phyloP scores from a whole-genome alignment of 2,329 filamentous ascomycete genomes.

The Fusarium paranaense region DNA sequence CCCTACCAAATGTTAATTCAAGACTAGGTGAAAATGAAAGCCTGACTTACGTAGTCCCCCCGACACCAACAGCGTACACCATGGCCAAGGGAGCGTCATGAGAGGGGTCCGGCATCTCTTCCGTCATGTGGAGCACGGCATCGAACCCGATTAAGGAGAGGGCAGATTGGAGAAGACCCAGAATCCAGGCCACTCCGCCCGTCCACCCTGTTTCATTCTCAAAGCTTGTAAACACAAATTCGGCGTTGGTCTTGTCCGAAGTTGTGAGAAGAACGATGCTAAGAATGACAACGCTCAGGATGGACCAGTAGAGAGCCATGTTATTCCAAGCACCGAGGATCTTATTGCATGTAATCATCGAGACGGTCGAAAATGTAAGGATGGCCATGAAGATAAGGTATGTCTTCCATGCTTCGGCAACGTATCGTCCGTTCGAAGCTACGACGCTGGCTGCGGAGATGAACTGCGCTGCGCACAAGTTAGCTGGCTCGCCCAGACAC shows the following conservation, averaged over 20 bases:
- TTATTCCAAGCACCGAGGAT: conserved; percentile 58
- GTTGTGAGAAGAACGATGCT: conserved; percentile 57
- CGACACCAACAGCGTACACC: conserved; percentile 56
- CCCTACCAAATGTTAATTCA: conserved; percentile 33
- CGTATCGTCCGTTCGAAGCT: conserved; percentile 52
- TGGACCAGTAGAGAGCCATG: conserved; percentile 55
- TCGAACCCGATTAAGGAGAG: conserved; percentile 56
- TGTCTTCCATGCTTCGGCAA: conserved; percentile 53
- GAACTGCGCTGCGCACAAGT: conserved; percentile 51
- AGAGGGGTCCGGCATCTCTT: conserved; percentile 58
- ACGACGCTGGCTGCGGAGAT: conserved; percentile 56
- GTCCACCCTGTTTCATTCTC: conserved; percentile 59
- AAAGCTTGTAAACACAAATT: conserved; percentile 58
- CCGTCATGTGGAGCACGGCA: conserved; percentile 58
- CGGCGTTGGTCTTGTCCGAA: conserved; percentile 53
- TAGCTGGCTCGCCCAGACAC: fast-evolving
- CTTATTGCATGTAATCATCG: conserved; percentile 56
- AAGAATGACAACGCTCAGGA: conserved; percentile 56
- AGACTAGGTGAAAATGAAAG: neutral
- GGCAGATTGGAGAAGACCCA: conserved; percentile 57
- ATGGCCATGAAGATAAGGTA: conserved; percentile 55
- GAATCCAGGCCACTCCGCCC: conserved; percentile 60
- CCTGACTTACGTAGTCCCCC: conserved; percentile 54
- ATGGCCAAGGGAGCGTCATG: conserved; percentile 57
- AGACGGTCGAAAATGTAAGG: conserved; percentile 32